Evolutionary conservation across 345 rosid genomes (phyloP).

Genomic region (Salix udensis): DNA sequence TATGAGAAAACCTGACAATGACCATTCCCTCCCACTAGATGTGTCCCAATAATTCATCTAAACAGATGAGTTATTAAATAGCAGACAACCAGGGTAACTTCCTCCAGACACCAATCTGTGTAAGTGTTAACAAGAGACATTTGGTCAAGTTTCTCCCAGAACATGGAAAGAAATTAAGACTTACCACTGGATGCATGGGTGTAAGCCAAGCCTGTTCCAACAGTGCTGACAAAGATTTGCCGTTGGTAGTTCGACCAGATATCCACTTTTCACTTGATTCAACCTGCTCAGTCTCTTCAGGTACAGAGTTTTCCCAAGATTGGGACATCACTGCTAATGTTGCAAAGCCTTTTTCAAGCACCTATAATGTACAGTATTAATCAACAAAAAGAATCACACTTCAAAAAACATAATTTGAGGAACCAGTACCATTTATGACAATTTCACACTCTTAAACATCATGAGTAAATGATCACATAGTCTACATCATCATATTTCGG

Average conservation of each 20-base stretch:
- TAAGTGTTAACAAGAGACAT: not conserved
- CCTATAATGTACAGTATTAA: constrained; percentile 35
- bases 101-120: no score
- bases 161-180: constrained; percentile 15
- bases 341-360: constrained; percentile 63
- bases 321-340: constrained; percentile 61
- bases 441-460: not conserved
- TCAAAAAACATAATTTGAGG: not conserved
- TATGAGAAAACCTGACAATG: not conserved
- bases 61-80: no score
- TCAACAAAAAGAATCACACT: constrained; percentile 8
- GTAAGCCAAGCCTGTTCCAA: constrained; percentile 74
- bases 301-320: constrained; percentile 59
- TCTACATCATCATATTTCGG: not conserved
- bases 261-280: constrained; percentile 44
- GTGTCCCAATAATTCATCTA: no score
- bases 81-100: no score
- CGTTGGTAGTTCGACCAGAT: constrained; percentile 54
- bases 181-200: constrained; percentile 34
- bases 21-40: not conserved
- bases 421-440: not conserved
- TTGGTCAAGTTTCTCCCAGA: not conserved
- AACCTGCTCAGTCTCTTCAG: constrained; percentile 45
- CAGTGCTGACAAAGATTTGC: constrained; percentile 62
- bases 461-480: not conserved